Conservation (phyloP, 768 basidiomycete genomes). For the Scleroderma citrinum region DNA sequence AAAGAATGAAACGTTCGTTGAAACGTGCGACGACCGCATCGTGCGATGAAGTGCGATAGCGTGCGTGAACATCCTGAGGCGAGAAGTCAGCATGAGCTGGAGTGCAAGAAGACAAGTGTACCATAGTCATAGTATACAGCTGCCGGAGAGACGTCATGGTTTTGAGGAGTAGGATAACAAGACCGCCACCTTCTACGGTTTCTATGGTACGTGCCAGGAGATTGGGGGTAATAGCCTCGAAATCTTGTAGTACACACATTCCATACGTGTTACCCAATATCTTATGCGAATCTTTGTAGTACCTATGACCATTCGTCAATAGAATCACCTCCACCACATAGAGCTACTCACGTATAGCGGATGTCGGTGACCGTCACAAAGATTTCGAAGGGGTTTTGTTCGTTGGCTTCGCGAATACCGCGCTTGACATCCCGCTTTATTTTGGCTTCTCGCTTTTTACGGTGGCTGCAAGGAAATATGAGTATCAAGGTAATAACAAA, state of each 20-base stretch:
- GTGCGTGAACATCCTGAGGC: slow-evolving; percentile 87
- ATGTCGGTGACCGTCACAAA: slow-evolving; percentile 99
- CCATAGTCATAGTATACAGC: slow-evolving; percentile 87
- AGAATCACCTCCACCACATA: neutral
- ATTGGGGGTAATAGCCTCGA: slow-evolving; percentile 97
- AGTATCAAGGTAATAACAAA: neutral
- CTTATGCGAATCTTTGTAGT: slow-evolving; percentile 97
- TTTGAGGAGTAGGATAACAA: slow-evolving; percentile 85
- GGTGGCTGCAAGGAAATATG: slow-evolving; percentile 51
- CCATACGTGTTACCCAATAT: slow-evolving; percentile 97
- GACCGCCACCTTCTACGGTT: slow-evolving; percentile 93
- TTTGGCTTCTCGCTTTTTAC: slow-evolving; percentile 95
- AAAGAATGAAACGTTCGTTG: slow-evolving; percentile 98
- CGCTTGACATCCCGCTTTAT: slow-evolving; percentile 95
- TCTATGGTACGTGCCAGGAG: slow-evolving; percentile 94
- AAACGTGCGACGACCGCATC: slow-evolving; percentile 89
- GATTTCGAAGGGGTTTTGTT: slow-evolving; percentile 96
- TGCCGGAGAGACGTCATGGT: slow-evolving; percentile 92
- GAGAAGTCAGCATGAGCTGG: neutral
- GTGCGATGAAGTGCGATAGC: slow-evolving; percentile 90
- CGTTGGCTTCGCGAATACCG: slow-evolving; percentile 88
- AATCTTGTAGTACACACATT: slow-evolving; percentile 95
- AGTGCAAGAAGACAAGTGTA: slow-evolving; percentile 17
- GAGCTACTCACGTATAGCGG: slow-evolving; percentile 75
- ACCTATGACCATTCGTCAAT: slow-evolving; percentile 37